Conservation (phyloP, 2,329 filamentous ascomycete genomes). For the Fusarium fracticaudum region DNA sequence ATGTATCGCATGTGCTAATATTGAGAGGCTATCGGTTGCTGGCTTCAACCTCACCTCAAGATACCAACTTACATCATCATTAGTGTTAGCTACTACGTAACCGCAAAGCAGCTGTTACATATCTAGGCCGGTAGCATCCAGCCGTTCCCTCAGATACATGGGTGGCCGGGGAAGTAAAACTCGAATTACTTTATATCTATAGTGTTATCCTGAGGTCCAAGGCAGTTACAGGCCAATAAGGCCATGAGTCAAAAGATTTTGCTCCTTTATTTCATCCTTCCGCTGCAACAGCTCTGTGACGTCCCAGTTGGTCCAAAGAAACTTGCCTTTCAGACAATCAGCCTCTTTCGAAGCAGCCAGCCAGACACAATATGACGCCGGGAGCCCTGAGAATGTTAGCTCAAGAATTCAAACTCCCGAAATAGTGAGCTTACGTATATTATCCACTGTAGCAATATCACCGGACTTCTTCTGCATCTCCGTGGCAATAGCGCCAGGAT, state of each 20-base stretch:
- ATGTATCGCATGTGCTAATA: too few relatives aligned
- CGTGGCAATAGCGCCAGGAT: background rate
- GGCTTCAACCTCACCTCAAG: rapidly evolving
- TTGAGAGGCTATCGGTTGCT: too few relatives aligned
- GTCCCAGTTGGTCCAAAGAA: constrained; percentile 7
- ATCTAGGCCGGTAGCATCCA: background rate
- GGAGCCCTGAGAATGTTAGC: background rate
- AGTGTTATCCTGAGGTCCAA: background rate
- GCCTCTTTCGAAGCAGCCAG: background rate
- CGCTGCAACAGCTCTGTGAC: background rate
- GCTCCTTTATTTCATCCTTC: background rate
- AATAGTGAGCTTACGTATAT: background rate
- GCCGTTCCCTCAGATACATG: background rate
- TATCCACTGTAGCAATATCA: background rate
- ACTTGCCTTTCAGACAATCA: background rate
- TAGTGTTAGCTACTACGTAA: too few relatives aligned
- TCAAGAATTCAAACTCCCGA: rapidly evolving
- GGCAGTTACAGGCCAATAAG: background rate
- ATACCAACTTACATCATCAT: too few relatives aligned
- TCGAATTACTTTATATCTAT: background rate
- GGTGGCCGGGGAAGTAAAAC: rapidly evolving
- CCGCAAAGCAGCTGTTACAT: too few relatives aligned
- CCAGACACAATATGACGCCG: constrained; percentile 5
- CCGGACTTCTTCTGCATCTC: background rate
- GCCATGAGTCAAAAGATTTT: background rate